Conservation (phyloP, 768 basidiomycete species). For the Hypholoma fasciculare region DNA sequence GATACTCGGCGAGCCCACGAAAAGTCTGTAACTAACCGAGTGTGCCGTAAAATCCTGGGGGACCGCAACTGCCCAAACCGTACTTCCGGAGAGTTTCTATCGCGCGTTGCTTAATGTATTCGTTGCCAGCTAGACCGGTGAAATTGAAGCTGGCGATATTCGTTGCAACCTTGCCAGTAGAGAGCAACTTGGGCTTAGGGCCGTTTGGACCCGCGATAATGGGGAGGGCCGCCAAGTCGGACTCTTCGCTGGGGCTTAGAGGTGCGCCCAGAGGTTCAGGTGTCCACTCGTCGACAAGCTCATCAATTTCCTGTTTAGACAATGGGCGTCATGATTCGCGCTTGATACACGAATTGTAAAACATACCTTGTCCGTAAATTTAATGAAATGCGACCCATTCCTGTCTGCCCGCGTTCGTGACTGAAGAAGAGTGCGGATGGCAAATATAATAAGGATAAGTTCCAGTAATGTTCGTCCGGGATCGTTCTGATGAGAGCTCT, state of each 20-base stretch:
- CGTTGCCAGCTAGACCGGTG: conserved; percentile 85
- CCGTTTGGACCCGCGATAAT: conserved; percentile 80
- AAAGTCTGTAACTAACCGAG: conserved; percentile 58
- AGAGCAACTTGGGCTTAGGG: conserved; percentile 77
- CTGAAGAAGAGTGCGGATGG: conserved; percentile 87
- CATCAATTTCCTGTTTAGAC: conserved; percentile 78
- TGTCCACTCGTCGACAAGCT: conserved; percentile 93
- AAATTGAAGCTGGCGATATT: conserved; percentile 95
- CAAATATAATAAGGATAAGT: conserved; percentile 84
- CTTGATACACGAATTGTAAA: neutral
- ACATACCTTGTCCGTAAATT: conserved; percentile 85
- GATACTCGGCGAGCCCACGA: neutral
- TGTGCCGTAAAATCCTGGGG: conserved; percentile 96
- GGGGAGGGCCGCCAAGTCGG: conserved; percentile 75
- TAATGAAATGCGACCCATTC: conserved; percentile 84
- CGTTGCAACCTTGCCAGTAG: conserved; percentile 69
- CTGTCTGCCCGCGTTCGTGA: conserved; percentile 86
- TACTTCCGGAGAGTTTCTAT: conserved; percentile 85
- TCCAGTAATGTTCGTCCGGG: conserved; percentile 91
- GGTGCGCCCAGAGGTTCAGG: conserved; percentile 82
- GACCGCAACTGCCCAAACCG: conserved; percentile 93
- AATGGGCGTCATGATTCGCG: neutral
- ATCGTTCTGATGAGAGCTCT: conserved; percentile 94
- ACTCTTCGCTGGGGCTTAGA: conserved; percentile 55
- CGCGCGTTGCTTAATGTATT: conserved; percentile 82